Conservation (phyloP, 768 basidiomycete genomes). For the Suillus discolor region DNA sequence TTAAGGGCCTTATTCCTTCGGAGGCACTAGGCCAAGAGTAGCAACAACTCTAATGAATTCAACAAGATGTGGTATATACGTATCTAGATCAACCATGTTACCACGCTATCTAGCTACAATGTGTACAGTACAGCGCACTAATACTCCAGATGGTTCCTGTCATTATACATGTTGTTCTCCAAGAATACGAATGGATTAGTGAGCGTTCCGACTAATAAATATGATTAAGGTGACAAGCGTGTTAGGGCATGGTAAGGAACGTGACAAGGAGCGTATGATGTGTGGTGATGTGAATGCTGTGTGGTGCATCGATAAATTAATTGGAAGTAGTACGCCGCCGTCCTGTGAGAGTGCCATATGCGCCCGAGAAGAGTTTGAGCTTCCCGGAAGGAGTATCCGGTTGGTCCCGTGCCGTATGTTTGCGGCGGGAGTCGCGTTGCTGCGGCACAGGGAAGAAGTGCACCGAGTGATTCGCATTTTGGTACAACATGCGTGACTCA, state of each 20-base stretch:
- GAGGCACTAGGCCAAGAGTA: neutral
- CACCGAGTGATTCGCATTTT: conserved; percentile 20
- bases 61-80: conserved; percentile 7
- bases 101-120: neutral
- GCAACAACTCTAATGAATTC: neutral
- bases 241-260: neutral
- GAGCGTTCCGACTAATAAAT: neutral
- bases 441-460: conserved; percentile 17
- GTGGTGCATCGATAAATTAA: neutral
- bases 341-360: conserved; percentile 23
- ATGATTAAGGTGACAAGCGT: neutral
- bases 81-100: neutral
- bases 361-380: conserved; percentile 30
- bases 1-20: conserved; percentile 38
- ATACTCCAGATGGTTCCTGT: neutral
- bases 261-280: neutral
- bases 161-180: conserved; percentile 1
- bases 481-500: conserved; percentile 19
- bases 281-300: neutral
- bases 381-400: conserved; percentile 17
- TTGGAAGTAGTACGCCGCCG: conserved; percentile 18
- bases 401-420: conserved; percentile 5
- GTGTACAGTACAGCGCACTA: conserved; percentile 5
- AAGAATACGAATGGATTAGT: neutral
- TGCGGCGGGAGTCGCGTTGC: conserved; percentile 14